Conservation (phyloP, 768 basidiomycete species). For the Phaeolepiota aurea region DNA sequence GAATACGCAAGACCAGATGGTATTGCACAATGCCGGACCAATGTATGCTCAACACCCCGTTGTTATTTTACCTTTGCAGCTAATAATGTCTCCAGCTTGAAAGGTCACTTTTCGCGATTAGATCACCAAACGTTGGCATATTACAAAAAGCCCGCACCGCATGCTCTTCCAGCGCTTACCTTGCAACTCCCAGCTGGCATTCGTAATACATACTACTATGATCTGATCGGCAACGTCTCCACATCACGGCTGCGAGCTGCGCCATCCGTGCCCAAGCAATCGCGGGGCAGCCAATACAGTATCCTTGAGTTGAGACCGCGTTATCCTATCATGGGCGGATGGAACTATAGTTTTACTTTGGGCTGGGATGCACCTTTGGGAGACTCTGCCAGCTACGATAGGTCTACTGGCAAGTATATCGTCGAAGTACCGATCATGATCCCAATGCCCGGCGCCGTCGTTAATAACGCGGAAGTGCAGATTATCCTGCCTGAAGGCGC, state of each 20-base stretch:
- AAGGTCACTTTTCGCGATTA: slow-evolving; percentile 92
- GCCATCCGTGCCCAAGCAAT: slow-evolving; percentile 54
- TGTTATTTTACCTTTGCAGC: slow-evolving; percentile 3
- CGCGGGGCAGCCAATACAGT: slow-evolving; percentile 45
- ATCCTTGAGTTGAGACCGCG: slow-evolving; percentile 79
- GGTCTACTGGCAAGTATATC: slow-evolving; percentile 53
- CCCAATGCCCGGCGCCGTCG: slow-evolving; percentile 66
- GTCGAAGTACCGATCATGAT: slow-evolving; percentile 85
- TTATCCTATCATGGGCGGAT: slow-evolving; percentile 91
- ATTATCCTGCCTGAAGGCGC: slow-evolving; percentile 94
- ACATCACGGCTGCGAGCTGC: slow-evolving; percentile 77
- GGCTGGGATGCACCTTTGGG: slow-evolving; percentile 87
- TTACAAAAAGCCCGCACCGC: slow-evolving; percentile 56
- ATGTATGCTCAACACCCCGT: slow-evolving; percentile 41
- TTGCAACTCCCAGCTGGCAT: slow-evolving; percentile 80
- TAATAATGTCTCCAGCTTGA: slow-evolving; percentile 48
- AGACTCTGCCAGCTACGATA: slow-evolving; percentile 64
- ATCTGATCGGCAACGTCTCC: slow-evolving; percentile 92
- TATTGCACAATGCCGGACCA: slow-evolving; percentile 86
- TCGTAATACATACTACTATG: slow-evolving; percentile 80
- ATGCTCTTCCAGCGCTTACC: slow-evolving; percentile 65
- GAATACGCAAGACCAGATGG: slow-evolving; percentile 85
- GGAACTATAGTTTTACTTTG: slow-evolving; percentile 94
- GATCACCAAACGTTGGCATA: slow-evolving; percentile 74
- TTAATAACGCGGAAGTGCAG: slow-evolving; percentile 70